Evolutionary conservation across 768 basidiomycete species (phyloP).

Genomic region (Auricularia sp.): DNA sequence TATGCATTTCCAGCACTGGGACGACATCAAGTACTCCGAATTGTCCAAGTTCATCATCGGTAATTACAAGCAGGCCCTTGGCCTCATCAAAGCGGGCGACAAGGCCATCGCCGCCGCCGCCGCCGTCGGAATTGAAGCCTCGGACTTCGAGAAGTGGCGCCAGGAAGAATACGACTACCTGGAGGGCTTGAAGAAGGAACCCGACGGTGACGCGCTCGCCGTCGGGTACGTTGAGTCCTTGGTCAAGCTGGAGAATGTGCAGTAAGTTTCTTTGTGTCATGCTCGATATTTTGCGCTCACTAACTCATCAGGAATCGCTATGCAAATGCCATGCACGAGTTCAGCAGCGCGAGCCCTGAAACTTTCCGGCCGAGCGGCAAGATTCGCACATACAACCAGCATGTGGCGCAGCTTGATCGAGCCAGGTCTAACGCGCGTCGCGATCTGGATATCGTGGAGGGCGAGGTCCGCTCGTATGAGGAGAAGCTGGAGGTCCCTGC

Average conservation of each 20-base stretch:
- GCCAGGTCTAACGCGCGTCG: no score
- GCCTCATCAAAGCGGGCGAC: constrained; percentile 1
- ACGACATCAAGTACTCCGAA: constrained; percentile 12
- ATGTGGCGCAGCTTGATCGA: no score
- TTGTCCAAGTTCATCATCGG: not conserved
- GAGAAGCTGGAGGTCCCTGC: not conserved
- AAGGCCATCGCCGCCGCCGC: constrained; percentile 2
- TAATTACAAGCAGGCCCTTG: constrained; percentile 14
- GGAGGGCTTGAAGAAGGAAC: constrained; percentile 9
- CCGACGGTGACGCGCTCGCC: constrained; percentile 5
- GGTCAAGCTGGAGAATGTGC: not conserved
- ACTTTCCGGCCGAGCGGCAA: no score
- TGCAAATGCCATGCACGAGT: not conserved
- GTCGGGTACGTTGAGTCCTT: not conserved
- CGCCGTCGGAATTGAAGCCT: constrained; percentile 5
- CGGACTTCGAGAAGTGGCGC: constrained; percentile 7
- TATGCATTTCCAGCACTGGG: constrained; percentile 15
- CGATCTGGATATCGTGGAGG: not conserved
- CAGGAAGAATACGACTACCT: constrained; percentile 13
- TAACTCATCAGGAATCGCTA: no score
- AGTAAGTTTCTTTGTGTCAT: not conserved
- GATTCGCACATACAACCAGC: no score
- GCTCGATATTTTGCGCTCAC: no score
- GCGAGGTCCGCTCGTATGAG: not conserved
- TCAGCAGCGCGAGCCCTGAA: no score